Evolutionary conservation across 2,329 filamentous ascomycete genomes (phyloP), one percentile per base, ranked within the genome.

Genomic region (Cladophialophora immunda): DNA sequence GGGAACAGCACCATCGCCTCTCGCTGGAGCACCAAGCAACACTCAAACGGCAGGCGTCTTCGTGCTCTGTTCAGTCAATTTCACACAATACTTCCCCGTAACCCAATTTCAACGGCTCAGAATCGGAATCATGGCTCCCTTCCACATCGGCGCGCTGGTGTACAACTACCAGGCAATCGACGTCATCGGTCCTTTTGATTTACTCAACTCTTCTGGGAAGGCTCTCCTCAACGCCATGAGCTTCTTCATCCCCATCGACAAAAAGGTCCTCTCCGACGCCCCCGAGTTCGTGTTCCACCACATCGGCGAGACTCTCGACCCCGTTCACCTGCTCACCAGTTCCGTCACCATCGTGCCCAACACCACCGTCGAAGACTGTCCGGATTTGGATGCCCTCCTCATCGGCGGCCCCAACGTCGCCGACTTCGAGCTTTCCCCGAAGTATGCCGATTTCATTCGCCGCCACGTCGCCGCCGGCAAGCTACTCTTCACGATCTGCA

Each of bases 211-310:
- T n/a, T 27, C 38, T 11, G 19, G 73, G 19, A 74, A 76, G 3
- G 66, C 32, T 22, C 32, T 55, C 45, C 47, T 62, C 11, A 19
- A 53, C n/a, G 50, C 50, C 2, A 32, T 62, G 45, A 54, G 78
- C 19, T 69, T 19, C 19, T 58, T 45, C 38, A 32, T 30, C n/a
- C 45, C 45, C 8, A 32, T 65, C 36, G 63, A 58, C 0, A 77
- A 77, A 58, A 73, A 78, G 56, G 76, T 71, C 1, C 79, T 72
- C 68, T 78, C 78, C 0, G 30, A 22, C 7, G 63, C 53, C 13
- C 56, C 56, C 2, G 57, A 67, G 3, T 56, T 69, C 13, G 47
- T 47, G 9, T 67, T 69, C 60, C 50, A 62, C 50, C 54, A 69
- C 52, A 69, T 69, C 32, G 67, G 67, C 38, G 25, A 58, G 30